Evolutionary conservation across 2,329 filamentous ascomycete genomes (phyloP).

Genomic region (Colletotrichum tropicicola): DNA sequence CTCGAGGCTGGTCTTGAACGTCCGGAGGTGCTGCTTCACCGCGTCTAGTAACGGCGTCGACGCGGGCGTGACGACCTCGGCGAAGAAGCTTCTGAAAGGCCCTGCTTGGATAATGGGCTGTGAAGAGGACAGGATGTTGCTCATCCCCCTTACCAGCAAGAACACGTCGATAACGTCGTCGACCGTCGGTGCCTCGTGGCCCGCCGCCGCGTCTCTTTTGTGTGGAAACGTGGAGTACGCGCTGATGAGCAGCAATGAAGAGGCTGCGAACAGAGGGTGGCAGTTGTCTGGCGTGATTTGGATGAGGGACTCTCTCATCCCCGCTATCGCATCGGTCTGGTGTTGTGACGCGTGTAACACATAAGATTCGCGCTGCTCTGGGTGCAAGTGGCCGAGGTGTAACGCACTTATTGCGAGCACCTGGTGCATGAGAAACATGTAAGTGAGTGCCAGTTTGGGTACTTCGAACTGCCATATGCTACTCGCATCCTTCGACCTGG

Average conservation of each 20-base stretch:
- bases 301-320: constrained; percentile 37
- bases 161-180: constrained; percentile 44
- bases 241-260: constrained; percentile 42
- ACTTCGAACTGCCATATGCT: constrained; percentile 41
- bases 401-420: constrained; percentile 41
- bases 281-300: constrained; percentile 39
- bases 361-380: constrained; percentile 35
- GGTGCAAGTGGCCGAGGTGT: constrained; percentile 38
- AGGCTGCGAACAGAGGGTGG: constrained; percentile 42
- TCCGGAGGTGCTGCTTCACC: neutral
- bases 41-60: constrained; percentile 20
- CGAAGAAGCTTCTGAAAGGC: constrained; percentile 35
- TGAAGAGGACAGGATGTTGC: constrained; percentile 37
- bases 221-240: constrained; percentile 39
- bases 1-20: neutral
- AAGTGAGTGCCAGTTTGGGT: constrained; percentile 36
- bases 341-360: constrained; percentile 41
- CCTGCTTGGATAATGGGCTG: constrained; percentile 33
- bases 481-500: constrained; percentile 35
- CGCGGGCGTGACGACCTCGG: neutral
- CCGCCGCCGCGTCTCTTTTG: constrained; percentile 15
- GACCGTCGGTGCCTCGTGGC: constrained; percentile 33
- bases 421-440: constrained; percentile 42
- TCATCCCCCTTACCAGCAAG: constrained; percentile 41
- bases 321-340: constrained; percentile 41